These are phyloP conservation scores for Chalaropsis ovoidea DNA, from an alignment of 2,329 filamentous ascomycete genomes.

Conservation along the genomic window DNA sequence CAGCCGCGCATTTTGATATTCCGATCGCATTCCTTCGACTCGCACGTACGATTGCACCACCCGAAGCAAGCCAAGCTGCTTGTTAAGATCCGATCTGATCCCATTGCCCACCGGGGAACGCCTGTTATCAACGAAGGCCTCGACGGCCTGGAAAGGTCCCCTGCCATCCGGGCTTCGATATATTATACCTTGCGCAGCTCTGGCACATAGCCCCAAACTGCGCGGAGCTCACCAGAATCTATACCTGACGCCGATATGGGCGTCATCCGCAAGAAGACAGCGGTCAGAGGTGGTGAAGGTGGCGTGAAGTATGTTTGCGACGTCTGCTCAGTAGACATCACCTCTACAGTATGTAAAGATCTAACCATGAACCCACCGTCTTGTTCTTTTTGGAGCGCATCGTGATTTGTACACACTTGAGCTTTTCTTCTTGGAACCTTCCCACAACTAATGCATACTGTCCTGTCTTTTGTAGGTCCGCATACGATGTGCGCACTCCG, in stretches of 20 bases:
- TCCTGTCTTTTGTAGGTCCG: conserved; percentile 54
- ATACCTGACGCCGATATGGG: conserved; percentile 50
- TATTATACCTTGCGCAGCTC: neutral
- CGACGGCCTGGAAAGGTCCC: neutral
- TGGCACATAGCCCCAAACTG: neutral
- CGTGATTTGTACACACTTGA: neutral
- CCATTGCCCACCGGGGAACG: neutral
- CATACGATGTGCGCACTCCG: conserved; percentile 75
- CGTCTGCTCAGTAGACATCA: conserved; percentile 92
- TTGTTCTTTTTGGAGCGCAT: neutral
- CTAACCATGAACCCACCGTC: conserved; percentile 18
- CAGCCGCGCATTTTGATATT: conserved; percentile 7
- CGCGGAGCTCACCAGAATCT: neutral
- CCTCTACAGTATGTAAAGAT: conserved; percentile 65
- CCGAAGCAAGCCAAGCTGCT: neutral
- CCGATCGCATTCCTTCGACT: conserved; percentile 1
- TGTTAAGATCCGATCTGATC: no score
- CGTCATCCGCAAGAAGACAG: conserved; percentile 92
- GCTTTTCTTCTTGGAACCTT: neutral
- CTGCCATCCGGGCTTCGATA: neutral
- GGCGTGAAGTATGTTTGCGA: conserved; percentile 96
- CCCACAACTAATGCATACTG: neutral
- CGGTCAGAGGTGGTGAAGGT: conserved; percentile 71
- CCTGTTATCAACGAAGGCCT: neutral
- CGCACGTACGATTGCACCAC: neutral